These are phyloP conservation scores for Cotoneaster glaucophyllus DNA, from an alignment of 306 rosid genomes.

Conservation along the genomic window DNA sequence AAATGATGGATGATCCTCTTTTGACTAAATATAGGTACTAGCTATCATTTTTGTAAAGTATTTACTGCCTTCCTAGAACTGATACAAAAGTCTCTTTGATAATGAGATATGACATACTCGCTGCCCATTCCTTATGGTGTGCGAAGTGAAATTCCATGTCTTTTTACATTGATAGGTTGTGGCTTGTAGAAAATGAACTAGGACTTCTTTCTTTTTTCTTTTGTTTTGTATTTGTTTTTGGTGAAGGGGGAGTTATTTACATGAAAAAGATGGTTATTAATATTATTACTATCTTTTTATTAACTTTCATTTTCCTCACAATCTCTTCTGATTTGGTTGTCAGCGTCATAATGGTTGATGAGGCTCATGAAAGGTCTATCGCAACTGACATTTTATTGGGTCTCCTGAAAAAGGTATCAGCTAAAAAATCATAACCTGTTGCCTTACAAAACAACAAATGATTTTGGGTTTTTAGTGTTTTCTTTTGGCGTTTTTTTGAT, in stretches of 20 bases:
- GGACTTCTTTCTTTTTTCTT: background rate
- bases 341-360: slow-evolving; percentile 91
- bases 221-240: background rate
- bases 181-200: background rate
- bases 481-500: background rate
- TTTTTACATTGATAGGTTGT: background rate
- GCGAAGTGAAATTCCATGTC: background rate
- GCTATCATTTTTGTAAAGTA: background rate
- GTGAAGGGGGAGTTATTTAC: background rate
- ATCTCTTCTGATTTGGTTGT: slow-evolving; percentile 2
- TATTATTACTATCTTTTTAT: background rate
- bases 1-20: slow-evolving; percentile 98
- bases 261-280: too few relatives aligned
- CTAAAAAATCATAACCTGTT: background rate
- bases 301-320: background rate
- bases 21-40: slow-evolving; percentile 87
- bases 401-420: slow-evolving; percentile 74
- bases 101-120: background rate
- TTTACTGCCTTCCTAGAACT: background rate
- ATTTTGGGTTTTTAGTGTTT: background rate
- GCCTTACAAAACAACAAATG: background rate
- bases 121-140: background rate
- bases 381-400: slow-evolving; percentile 92
- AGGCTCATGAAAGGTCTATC: slow-evolving; percentile 97
- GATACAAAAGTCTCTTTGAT: background rate